Conservation (phyloP, 1,284 basidiomycete genomes). For the Ganoderma meredithae region DNA sequence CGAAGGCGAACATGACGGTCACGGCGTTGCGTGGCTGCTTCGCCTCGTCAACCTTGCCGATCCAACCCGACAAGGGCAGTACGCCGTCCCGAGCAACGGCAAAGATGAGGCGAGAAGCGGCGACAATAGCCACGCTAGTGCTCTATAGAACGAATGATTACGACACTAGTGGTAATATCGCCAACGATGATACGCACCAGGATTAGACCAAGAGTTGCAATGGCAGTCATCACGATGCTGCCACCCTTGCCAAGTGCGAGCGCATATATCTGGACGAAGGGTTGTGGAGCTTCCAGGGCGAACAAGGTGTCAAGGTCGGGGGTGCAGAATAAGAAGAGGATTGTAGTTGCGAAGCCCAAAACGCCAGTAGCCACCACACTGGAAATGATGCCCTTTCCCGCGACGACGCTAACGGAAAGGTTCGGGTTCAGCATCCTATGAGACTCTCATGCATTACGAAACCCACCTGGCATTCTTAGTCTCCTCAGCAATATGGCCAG, state of each 20-base stretch:
- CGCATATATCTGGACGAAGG: conserved; percentile 86
- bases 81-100: conserved; percentile 91
- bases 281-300: conserved; percentile 80
- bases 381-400: conserved; percentile 80
- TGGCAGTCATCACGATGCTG: conserved; percentile 83
- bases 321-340: conserved; percentile 87
- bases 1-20: conserved; percentile 82
- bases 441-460: neutral
- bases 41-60: conserved; percentile 70
- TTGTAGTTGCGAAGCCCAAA: conserved; percentile 76
- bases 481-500: conserved; percentile 90
- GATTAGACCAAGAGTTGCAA: conserved; percentile 81
- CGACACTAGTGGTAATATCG: conserved; percentile 8
- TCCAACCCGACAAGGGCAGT: conserved; percentile 82
- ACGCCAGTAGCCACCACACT: conserved; percentile 79
- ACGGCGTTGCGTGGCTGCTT: conserved; percentile 85
- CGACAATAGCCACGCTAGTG: conserved; percentile 84
- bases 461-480: conserved; percentile 82
- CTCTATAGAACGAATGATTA: conserved; percentile 55
- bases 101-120: conserved; percentile 84
- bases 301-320: conserved; percentile 80
- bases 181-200: conserved; percentile 56
- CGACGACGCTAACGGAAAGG: conserved; percentile 60
- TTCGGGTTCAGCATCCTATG: conserved; percentile 8
- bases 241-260: conserved; percentile 80